These are phyloP conservation scores for Colletotrichum musae DNA, from an alignment of 2,329 filamentous ascomycete species.

Conservation along the genomic window DNA sequence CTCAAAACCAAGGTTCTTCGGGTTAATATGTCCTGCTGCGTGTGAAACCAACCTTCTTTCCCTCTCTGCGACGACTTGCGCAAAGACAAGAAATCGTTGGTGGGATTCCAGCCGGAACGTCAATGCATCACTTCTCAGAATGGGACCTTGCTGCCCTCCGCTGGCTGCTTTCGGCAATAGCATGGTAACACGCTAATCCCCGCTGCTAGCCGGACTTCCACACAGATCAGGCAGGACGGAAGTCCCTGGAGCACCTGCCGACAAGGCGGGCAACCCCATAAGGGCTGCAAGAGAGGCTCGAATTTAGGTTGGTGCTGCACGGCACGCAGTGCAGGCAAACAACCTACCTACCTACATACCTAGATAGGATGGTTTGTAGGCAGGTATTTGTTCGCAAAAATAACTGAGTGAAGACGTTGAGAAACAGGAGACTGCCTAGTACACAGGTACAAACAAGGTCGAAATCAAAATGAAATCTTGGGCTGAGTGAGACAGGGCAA, in stretches of 20 bases:
- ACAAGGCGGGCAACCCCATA: no score
- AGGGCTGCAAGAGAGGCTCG: no score
- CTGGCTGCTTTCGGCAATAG: constrained; percentile 26
- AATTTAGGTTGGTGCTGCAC: no score
- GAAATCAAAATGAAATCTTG: constrained; percentile 17
- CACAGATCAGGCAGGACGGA: constrained; percentile 29
- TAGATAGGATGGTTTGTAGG: background rate
- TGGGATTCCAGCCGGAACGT: constrained; percentile 17
- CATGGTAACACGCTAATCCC: constrained; percentile 19
- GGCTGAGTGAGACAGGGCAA: constrained; percentile 39
- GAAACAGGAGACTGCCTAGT: background rate
- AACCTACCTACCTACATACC: background rate
- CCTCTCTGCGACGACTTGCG: no score
- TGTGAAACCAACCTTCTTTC: no score
- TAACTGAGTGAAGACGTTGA: no score
- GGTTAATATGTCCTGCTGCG: no score
- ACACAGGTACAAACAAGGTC: background rate
- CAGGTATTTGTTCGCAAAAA: no score
- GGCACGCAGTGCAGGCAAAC: background rate
- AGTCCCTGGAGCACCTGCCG: no score
- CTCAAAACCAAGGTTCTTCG: no score
- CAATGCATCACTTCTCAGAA: constrained; percentile 17
- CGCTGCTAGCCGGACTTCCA: constrained; percentile 29
- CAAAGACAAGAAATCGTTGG: background rate
- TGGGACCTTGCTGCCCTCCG: constrained; percentile 29